A percentile compares a stretch with the other conserved stretches of the same genome.
These are phyloP conservation scores for Hexamita inflata DNA, from an alignment of 208 protist species.

Conservation along the genomic window DNA sequence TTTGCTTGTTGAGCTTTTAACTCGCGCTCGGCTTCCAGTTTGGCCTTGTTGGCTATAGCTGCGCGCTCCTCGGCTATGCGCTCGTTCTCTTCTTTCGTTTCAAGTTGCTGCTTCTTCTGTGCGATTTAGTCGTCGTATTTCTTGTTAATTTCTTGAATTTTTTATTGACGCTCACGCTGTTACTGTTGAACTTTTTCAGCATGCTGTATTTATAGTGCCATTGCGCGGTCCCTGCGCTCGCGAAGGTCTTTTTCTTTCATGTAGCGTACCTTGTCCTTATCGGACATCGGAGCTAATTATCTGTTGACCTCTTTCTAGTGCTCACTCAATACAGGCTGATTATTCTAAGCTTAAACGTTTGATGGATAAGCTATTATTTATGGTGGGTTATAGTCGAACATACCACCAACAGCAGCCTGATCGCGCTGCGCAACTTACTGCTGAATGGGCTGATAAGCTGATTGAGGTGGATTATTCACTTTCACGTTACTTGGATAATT, in stretches of 20 bases:
- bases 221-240: not conserved
- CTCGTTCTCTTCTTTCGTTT: not conserved
- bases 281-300: not conserved
- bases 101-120: not conserved
- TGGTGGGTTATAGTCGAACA: not conserved
- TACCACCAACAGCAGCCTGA: not conserved
- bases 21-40: not conserved
- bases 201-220: no score
- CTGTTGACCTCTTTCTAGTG: slow-evolving; percentile 7
- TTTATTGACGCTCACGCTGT: not conserved
- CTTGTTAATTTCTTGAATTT: not conserved
- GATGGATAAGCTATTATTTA: not conserved
- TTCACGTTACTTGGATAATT: no score
- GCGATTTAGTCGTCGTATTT: not conserved
- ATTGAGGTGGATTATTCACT: not conserved
- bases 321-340: not conserved
- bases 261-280: not conserved
- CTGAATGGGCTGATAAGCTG: not conserved
- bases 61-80: not conserved
- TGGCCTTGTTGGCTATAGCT: not conserved
- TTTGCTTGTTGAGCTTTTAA: not conserved
- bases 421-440: not conserved
- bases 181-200: not conserved
- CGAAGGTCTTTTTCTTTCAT: not conserved
- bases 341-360: not conserved